phyloP scores from a whole-genome alignment of 1,139 yeast species.

The Taphrina flavorubra region DNA sequence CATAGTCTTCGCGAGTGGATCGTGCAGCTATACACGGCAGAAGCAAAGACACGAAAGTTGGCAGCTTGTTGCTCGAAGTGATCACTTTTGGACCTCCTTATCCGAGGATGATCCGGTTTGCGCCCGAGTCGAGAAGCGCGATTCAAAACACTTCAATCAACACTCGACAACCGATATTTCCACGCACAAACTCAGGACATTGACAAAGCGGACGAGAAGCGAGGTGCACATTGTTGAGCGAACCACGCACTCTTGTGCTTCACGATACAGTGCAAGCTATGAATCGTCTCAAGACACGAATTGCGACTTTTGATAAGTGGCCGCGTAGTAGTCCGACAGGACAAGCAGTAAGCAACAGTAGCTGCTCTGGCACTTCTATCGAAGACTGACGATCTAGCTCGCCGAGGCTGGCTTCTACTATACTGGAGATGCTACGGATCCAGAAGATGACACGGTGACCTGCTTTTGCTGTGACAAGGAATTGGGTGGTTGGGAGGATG shows the following conservation, averaged over 20 bases:
- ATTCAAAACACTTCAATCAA: conserved; percentile 10
- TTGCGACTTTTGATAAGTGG: conserved; percentile 23
- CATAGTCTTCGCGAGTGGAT: too few relatives aligned
- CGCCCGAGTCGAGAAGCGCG: background rate
- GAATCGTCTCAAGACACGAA: conserved; percentile 18
- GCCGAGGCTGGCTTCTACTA: conserved; percentile 74
- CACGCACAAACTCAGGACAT: background rate
- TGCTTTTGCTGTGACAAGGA: conserved; percentile 66
- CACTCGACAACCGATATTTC: conserved; percentile 9
- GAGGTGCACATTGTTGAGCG: too few relatives aligned
- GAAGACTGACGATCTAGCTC: conserved; percentile 49
- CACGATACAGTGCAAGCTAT: background rate
- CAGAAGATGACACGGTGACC: conserved; percentile 58
- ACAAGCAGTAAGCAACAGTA: background rate
- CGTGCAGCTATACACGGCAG: too few relatives aligned
- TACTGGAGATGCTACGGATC: conserved; percentile 48
- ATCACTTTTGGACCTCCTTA: background rate
- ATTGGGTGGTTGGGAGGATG: conserved; percentile 53
- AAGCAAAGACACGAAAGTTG: too few relatives aligned
- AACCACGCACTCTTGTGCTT: too few relatives aligned
- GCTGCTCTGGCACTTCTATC: background rate
- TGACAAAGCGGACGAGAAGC: too few relatives aligned
- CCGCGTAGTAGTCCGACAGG: conserved; percentile 15
- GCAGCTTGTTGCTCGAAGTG: background rate
- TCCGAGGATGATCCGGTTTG: conserved; percentile 1